Conservation (phyloP, 208 protist genomes). For the Leishmania turanica region DNA sequence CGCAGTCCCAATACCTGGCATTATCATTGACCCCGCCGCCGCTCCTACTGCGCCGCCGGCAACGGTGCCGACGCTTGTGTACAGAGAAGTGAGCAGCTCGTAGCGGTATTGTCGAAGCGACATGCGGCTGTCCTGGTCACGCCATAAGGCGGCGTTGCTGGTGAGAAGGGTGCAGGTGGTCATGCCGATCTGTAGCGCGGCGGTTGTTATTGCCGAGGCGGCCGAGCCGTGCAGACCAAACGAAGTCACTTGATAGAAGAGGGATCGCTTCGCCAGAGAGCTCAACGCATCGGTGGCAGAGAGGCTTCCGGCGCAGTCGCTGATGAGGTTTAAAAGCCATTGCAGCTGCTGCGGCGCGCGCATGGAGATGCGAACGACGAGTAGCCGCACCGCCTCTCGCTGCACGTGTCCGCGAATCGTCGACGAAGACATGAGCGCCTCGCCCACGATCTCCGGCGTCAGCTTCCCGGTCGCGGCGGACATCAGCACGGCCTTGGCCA, state of each 20-base stretch:
- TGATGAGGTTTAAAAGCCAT: conserved; percentile 36
- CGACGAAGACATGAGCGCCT: conserved; percentile 44
- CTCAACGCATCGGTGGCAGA: conserved; percentile 35
- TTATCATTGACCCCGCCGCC: conserved; percentile 46
- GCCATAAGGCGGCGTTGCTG: conserved; percentile 38
- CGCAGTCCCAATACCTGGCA: conserved; percentile 72
- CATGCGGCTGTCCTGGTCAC: conserved; percentile 28
- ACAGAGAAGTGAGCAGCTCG: conserved; percentile 49
- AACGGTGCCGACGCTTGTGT: conserved; percentile 39
- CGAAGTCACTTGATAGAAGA: conserved; percentile 52
- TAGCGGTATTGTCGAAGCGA: conserved; percentile 55
- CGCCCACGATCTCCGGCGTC: conserved; percentile 52
- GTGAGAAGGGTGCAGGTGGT: conserved; percentile 41
- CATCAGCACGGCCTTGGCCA: conserved; percentile 42
- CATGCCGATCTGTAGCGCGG: conserved; percentile 43
- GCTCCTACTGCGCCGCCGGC: conserved; percentile 54
- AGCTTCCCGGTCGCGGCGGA: conserved; percentile 33
- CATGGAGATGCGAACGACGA: conserved; percentile 45
- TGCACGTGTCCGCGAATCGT: conserved; percentile 54
- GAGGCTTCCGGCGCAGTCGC: conserved; percentile 18
- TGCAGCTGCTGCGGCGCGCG: conserved; percentile 31
- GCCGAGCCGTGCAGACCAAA: conserved; percentile 48
- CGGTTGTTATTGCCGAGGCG: conserved; percentile 52
- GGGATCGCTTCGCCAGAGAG: conserved; percentile 42
- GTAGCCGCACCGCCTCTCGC: conserved; percentile 40